These are phyloP conservation scores for Chaetomium globosum DNA, from an alignment of 2,329 filamentous ascomycete genomes.

Conservation along the genomic window DNA sequence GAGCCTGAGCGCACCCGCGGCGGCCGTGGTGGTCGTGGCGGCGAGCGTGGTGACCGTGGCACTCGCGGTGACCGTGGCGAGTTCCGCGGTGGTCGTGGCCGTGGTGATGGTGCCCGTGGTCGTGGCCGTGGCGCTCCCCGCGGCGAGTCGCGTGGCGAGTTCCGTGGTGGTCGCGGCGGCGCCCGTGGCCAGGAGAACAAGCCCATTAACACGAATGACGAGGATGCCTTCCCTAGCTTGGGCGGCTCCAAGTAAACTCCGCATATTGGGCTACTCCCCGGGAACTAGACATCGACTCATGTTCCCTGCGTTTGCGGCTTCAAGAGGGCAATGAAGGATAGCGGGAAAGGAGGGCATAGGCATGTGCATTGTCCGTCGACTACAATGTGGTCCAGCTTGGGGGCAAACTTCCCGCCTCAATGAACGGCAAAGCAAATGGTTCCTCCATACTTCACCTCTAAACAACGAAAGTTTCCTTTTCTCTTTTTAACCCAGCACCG, in stretches of 20 bases:
- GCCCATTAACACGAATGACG: slow-evolving; percentile 58
- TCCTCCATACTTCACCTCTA: slow-evolving; percentile 14
- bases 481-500: slow-evolving; percentile 18
- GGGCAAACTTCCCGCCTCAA: slow-evolving; percentile 8
- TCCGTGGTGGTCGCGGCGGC: slow-evolving; percentile 45
- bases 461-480: slow-evolving; percentile 24
- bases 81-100: slow-evolving; percentile 55
- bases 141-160: slow-evolving; percentile 53
- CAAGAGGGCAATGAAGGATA: slow-evolving; percentile 21
- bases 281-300: slow-evolving; percentile 13
- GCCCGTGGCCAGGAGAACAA: slow-evolving; percentile 51
- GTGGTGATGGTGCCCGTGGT: slow-evolving; percentile 53
- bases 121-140: slow-evolving; percentile 53
- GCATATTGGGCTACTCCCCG: slow-evolving; percentile 16
- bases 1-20: slow-evolving; percentile 67
- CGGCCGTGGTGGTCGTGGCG: slow-evolving; percentile 52
- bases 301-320: slow-evolving; percentile 20
- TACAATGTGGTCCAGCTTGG: slow-evolving; percentile 9
- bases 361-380: slow-evolving; percentile 24
- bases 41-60: slow-evolving; percentile 54
- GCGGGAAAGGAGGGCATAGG: slow-evolving; percentile 23
- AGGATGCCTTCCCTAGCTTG: slow-evolving; percentile 64
- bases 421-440: slow-evolving; percentile 27
- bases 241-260: slow-evolving; percentile 48
- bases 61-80: slow-evolving; percentile 51